A percentile compares a stretch with the other conserved stretches of the same genome.
Evolutionary conservation across 305 asterid species (phyloP).

Genomic region (Striga hermonthica): DNA sequence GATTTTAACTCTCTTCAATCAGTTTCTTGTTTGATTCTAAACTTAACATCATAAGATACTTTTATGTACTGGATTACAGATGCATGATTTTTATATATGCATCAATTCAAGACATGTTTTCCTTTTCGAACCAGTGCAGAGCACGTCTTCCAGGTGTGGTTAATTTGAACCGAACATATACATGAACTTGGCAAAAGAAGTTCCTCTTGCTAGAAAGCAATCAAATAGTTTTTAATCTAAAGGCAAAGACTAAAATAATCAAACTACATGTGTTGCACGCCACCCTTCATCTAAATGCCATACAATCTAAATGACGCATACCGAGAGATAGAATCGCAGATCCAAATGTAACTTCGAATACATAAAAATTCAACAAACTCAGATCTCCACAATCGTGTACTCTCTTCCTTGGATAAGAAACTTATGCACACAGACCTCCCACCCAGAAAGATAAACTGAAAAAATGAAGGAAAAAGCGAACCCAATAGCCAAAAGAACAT

Average conservation of each 20-base stretch:
- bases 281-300: constrained; percentile 21
- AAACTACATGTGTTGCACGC: constrained; percentile 30
- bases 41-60: too few relatives aligned
- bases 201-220: constrained; percentile 17
- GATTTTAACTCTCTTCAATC: background rate
- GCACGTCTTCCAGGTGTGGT: background rate
- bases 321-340: constrained; percentile 41
- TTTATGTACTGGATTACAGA: too few relatives aligned
- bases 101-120: constrained; percentile 1
- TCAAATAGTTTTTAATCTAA: constrained; percentile 17
- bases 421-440: background rate
- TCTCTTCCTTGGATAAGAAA: constrained; percentile 5
- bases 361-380: constrained; percentile 30
- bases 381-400: constrained; percentile 32
- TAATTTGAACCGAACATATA: background rate
- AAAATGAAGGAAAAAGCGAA: background rate
- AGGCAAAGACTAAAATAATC: constrained; percentile 23
- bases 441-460: background rate
- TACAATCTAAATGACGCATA: constrained; percentile 26
- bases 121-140: background rate
- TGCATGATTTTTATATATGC: background rate
- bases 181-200: constrained; percentile 7
- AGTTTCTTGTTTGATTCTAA: constrained; percentile 10
- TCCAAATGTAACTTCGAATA: constrained; percentile 35
- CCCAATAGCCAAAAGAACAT: background rate